Percentiles rank a stretch among this genome's conserved stretches.
Conservation (phyloP, 75 land plant species). For the Sequoiadendron giganteum region DNA sequence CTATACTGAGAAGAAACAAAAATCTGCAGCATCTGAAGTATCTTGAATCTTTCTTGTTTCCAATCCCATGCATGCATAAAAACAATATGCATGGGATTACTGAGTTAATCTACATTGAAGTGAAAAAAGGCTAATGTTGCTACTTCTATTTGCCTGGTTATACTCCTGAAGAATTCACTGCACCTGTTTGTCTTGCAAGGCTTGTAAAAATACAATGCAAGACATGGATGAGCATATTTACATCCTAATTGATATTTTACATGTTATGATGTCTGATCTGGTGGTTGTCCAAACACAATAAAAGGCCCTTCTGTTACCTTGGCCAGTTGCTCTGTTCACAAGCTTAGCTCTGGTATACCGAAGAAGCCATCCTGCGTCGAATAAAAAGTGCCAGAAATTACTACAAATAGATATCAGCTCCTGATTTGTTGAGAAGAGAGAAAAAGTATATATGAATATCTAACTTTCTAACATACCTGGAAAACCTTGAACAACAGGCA, state of each 20-base stretch:
- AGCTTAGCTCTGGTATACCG: not conserved
- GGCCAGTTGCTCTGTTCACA: not conserved
- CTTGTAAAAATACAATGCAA: not conserved
- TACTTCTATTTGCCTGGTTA: not conserved
- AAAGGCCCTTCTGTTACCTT: not conserved
- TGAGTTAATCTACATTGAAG: not conserved
- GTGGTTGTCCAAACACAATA: not conserved
- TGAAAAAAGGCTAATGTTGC: not conserved
- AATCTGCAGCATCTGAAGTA: not conserved
- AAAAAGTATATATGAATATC: too few relatives aligned
- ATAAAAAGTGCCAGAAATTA: too few relatives aligned
- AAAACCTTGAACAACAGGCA: not conserved
- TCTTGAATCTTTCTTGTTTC: not conserved
- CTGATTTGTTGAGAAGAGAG: not conserved
- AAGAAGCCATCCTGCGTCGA: not conserved
- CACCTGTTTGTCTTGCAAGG: not conserved
- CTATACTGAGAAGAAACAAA: not conserved
- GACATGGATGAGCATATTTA: not conserved
- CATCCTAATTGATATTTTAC: slow-evolving; percentile 5
- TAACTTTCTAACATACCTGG: not conserved
- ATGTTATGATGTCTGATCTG: not conserved
- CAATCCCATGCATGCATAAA: slow-evolving; percentile 5
- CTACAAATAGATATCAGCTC: not conserved
- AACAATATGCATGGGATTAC: not conserved
- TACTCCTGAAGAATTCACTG: not conserved